Base-by-base conservation (phyloP, 2,329 filamentous ascomycete species). In the Colletotrichum eleusines region DNA sequence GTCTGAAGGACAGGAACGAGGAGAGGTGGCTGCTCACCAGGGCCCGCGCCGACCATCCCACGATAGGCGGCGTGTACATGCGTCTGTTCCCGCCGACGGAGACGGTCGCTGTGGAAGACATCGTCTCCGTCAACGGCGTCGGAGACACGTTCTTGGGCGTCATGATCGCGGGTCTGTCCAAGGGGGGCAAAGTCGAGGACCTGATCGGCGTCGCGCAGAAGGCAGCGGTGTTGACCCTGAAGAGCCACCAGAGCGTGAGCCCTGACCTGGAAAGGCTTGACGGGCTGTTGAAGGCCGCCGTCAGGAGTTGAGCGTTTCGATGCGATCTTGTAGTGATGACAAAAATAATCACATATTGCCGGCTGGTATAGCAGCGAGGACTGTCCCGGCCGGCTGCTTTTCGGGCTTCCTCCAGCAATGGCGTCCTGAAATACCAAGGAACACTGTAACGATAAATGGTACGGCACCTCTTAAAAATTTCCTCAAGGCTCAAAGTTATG, bases 131-230 rank as follows among this genome's bases (percentile, higher is more conserved):
- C 12, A 98, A 98, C 78, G 96, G 95, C 0, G 94, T 94, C 2
- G 96, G 96, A 0, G 96, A 99, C 81, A 98, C 96, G 0, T 95
- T 98, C 79, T 84, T 97, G 11, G 96, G 95, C 0, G 92, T 94
- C 18, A 75, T 98, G 66, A 84, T 97, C n/a, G 92, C 94, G 1
- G 94, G 93, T 0, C 79, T 98, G 74, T 90, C 90, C 0, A 88
- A 86, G 76, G 87, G 87, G 0, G 86, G 85, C 3, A 82, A 81
- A 71, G 78, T 88, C 70, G 81, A 90, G 76, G 86, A 91, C 57
- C 80, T 96, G 65, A 84, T 99, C n/a, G 85, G 90, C 68, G 81
- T 96, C 44, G 95, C 95, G 38, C 96, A 98, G 82, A 87, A 86
- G 76, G 95, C 92, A 3, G 94, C 95, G 4, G 88, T 93, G 0